Percentiles rank a stretch among this genome's conserved stretches.
Evolutionary conservation across 345 rosid species (phyloP).

Genomic region (Leavenworthia alabamica): DNA sequence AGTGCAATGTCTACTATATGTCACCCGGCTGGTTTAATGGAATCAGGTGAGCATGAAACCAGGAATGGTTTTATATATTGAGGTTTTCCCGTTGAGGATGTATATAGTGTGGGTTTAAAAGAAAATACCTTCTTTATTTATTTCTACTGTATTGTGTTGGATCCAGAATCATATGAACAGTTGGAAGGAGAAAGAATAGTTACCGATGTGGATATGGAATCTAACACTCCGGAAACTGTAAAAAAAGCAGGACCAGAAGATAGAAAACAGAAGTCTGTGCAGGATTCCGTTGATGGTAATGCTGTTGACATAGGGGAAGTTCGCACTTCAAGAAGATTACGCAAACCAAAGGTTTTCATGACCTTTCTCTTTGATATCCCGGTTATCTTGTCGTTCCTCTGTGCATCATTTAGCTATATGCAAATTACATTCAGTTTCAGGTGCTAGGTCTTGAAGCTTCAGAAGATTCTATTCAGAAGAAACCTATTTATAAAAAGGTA

Average conservation of each 20-base stretch:
- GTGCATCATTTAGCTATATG: conserved; percentile 1
- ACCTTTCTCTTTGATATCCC: neutral
- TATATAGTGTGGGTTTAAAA: neutral
- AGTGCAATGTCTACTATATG: conserved; percentile 49
- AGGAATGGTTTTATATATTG: conserved; percentile 1
- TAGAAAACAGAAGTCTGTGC: conserved; percentile 36
- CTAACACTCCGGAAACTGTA: conserved; percentile 42
- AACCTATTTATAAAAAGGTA: conserved; percentile 47
- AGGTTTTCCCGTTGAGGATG: conserved; percentile 1
- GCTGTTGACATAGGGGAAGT: conserved; percentile 1
- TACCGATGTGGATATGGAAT: conserved; percentile 40
- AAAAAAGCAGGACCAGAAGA: conserved; percentile 33
- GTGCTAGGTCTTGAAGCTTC: conserved; percentile 15
- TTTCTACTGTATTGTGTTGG: conserved; percentile 19
- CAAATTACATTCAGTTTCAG: neutral
- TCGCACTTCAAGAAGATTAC: conserved; percentile 24
- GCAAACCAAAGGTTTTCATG: conserved; percentile 26
- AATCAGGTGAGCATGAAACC: conserved; percentile 53
- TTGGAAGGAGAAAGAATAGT: conserved; percentile 48
- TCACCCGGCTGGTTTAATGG: conserved; percentile 42
- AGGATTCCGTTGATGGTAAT: conserved; percentile 12
- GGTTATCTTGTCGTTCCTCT: neutral
- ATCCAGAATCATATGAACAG: conserved; percentile 55
- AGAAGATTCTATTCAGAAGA: conserved; percentile 28
- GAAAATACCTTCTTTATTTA: neutral